Percentiles rank a stretch among this genome's conserved stretches.
phyloP scores from a whole-genome alignment of 495 filamentous ascomycete species.

The Tuber calosporum region DNA sequence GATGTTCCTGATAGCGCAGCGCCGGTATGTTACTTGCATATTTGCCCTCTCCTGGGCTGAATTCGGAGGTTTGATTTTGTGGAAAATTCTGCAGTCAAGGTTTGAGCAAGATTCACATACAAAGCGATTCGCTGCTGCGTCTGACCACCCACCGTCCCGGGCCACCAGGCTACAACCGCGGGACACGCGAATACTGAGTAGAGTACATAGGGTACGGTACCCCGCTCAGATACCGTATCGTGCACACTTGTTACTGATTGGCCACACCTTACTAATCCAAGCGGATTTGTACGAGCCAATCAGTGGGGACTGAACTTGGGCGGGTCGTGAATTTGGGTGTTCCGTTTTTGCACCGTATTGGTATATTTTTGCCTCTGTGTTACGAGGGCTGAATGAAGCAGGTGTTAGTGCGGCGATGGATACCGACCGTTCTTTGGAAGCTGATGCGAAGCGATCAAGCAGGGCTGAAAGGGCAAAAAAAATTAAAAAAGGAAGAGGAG shows the following conservation, averaged over 20 bases:
- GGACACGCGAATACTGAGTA: background rate
- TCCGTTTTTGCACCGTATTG: background rate
- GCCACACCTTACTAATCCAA: background rate
- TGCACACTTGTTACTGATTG: background rate
- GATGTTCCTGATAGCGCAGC: background rate
- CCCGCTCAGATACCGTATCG: background rate
- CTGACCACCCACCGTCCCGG: background rate
- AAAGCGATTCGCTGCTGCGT: background rate
- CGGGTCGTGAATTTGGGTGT: background rate
- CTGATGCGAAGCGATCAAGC: conserved; percentile 1
- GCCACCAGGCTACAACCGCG: background rate
- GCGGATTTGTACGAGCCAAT: background rate
- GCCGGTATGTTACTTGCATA: background rate
- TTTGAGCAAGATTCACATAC: background rate
- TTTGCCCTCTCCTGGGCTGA: background rate
- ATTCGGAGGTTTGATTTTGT: background rate
- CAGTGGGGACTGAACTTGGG: background rate
- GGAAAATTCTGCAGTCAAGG: background rate
- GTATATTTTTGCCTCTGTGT: background rate
- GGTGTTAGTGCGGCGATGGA: conserved; percentile 1
- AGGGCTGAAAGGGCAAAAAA: conserved; percentile 2
- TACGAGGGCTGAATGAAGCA: background rate
- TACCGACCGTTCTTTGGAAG: conserved; percentile 1
- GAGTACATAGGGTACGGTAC: no score
- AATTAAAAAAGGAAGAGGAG: background rate